Conservation (phyloP, 2,329 filamentous ascomycete species). For the Botryosphaeria dothidea region DNA sequence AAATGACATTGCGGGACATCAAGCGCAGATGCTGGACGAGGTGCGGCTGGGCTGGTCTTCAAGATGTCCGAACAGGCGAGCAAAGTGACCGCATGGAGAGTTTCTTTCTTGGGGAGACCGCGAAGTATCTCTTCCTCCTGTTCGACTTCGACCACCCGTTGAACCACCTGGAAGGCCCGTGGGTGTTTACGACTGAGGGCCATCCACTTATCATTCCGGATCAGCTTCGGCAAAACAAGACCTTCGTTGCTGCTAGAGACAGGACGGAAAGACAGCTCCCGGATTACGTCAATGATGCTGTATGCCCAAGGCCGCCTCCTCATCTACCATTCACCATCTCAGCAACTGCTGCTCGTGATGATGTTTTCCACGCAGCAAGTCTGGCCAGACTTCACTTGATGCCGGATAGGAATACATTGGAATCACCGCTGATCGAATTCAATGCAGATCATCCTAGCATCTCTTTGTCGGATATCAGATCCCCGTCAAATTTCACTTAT, state of each 20-base stretch:
- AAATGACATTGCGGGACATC: slow-evolving; percentile 92
- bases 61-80: slow-evolving; percentile 66
- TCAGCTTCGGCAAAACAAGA: slow-evolving; percentile 29
- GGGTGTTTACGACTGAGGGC: slow-evolving; percentile 94
- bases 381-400: slow-evolving; percentile 80
- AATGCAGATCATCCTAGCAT: slow-evolving; percentile 58
- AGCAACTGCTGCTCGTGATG: slow-evolving; percentile 72
- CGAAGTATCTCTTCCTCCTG: slow-evolving; percentile 91
- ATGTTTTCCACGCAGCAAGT: slow-evolving; percentile 86
- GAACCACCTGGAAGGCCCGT: slow-evolving; percentile 81
- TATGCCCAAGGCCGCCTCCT: slow-evolving; percentile 66
- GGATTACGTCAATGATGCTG: slow-evolving; percentile 33
- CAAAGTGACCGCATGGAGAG: slow-evolving; percentile 96
- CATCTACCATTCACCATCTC: slow-evolving; percentile 71
- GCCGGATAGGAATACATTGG: slow-evolving; percentile 58
- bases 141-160: slow-evolving; percentile 85
- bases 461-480: slow-evolving; percentile 55
- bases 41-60: slow-evolving; percentile 89
- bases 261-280: slow-evolving; percentile 1
- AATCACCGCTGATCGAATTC: slow-evolving; percentile 58
- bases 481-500: slow-evolving; percentile 75
- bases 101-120: slow-evolving; percentile 95
- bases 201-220: slow-evolving; percentile 84
- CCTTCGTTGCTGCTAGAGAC: background rate
- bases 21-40: slow-evolving; percentile 82